These are phyloP conservation scores for Tolypocladium nubicola DNA, from an alignment of 2,329 filamentous ascomycete genomes.

Conservation along the genomic window DNA sequence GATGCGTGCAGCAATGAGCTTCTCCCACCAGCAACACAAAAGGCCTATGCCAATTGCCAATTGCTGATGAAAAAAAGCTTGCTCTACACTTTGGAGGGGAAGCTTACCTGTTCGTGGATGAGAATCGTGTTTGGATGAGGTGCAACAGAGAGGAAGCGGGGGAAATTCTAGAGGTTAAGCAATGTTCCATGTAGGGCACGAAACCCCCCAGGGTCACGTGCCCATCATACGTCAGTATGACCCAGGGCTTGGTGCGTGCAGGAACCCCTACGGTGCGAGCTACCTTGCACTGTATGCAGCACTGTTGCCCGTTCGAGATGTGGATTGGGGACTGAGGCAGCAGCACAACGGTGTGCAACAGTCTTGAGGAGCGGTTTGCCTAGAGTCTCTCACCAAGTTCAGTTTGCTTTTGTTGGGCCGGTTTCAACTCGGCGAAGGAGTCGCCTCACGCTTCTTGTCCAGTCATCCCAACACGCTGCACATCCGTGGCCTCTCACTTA, in stretches of 20 bases:
- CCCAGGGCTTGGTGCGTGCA: background rate
- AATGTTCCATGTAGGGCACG: conserved; percentile 22
- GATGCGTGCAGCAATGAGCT: background rate
- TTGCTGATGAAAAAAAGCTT: background rate
- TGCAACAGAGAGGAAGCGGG: conserved; percentile 20
- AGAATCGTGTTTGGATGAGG: conserved; percentile 34
- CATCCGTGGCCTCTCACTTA: background rate
- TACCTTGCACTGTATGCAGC: background rate
- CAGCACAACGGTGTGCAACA: background rate
- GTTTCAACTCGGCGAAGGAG: background rate
- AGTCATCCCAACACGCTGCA: background rate
- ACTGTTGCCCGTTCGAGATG: background rate
- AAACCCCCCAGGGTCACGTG: conserved; percentile 26
- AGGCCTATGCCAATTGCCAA: background rate
- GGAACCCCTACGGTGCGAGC: background rate
- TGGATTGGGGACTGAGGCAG: background rate
- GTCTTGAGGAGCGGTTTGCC: background rate
- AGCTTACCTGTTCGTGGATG: conserved; percentile 32
- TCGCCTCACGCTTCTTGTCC: background rate
- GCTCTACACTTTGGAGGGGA: background rate
- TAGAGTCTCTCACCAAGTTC: background rate
- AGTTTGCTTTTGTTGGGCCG: background rate
- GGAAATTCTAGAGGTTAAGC: conserved; percentile 18
- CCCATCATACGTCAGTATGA: background rate
- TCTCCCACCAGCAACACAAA: background rate